These are phyloP conservation scores for Elsinoe batatas DNA, from an alignment of 2,329 filamentous ascomycete species.

Conservation along the genomic window DNA sequence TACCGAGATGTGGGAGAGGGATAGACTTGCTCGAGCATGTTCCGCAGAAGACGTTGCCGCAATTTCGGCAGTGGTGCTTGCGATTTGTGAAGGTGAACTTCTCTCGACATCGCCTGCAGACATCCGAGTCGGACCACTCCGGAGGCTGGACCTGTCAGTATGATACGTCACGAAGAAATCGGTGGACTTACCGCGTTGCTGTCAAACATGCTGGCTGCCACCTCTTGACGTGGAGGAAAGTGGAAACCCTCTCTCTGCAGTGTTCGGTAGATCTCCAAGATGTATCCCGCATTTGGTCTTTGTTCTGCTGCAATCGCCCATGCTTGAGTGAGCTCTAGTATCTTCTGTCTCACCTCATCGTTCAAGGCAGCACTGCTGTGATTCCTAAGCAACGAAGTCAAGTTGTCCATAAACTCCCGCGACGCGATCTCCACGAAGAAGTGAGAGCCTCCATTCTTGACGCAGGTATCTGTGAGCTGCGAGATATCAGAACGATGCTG, in stretches of 20 bases:
- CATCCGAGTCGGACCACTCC: conserved; percentile 95
- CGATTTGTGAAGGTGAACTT: conserved; percentile 95
- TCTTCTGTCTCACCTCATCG: conserved; percentile 76
- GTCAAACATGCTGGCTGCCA: conserved; percentile 96
- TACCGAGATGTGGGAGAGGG: conserved; percentile 84
- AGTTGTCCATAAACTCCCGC: conserved; percentile 95
- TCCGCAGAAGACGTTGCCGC: conserved; percentile 93
- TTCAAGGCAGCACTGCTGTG: conserved; percentile 67
- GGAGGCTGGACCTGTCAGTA: conserved; percentile 53
- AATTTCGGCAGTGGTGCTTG: conserved; percentile 97
- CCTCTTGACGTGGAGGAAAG: conserved; percentile 77
- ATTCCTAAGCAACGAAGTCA: conserved; percentile 79
- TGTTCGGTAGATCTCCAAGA: conserved; percentile 74
- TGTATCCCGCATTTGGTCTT: conserved; percentile 71
- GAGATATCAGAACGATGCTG: conserved; percentile 22
- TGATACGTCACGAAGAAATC: background rate
- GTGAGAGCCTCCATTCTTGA: conserved; percentile 94
- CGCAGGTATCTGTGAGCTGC: conserved; percentile 90
- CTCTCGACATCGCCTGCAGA: conserved; percentile 95
- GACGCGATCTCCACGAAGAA: conserved; percentile 94
- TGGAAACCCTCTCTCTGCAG: conserved; percentile 77
- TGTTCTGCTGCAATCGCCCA: conserved; percentile 89
- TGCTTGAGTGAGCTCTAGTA: conserved; percentile 83
- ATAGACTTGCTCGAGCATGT: conserved; percentile 85
- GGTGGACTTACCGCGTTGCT: conserved; percentile 69